Evolutionary conservation across 257 asterid genomes (phyloP).

Genomic region (Nicotiana paniculata): DNA sequence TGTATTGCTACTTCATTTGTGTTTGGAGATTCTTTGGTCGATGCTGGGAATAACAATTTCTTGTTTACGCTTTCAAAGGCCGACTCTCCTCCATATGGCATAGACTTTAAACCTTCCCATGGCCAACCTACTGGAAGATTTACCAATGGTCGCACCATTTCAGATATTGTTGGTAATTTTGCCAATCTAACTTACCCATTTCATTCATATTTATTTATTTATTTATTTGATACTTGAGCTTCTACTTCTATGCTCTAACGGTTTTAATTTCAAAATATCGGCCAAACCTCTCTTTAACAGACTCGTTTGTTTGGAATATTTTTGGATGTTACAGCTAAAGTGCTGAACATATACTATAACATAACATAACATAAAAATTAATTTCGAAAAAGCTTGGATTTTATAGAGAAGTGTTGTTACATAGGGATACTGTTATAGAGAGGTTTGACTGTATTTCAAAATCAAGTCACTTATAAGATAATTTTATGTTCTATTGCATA

Average conservation of each 20-base stretch:
- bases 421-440: too few species aligned
- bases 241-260: not conserved
- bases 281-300: too few species aligned
- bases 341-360: too few species aligned
- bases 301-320: too few species aligned
- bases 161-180: constrained; percentile 38
- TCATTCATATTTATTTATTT: not conserved
- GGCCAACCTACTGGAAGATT: constrained; percentile 54
- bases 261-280: not conserved
- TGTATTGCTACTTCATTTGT: constrained; percentile 31
- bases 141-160: constrained; percentile 53
- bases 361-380: too few species aligned
- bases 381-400: too few species aligned
- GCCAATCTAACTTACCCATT: not conserved
- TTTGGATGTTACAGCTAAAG: too few species aligned
- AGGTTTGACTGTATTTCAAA: not conserved
- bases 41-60: constrained; percentile 48
- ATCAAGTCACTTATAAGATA: not conserved
- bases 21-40: constrained; percentile 53
- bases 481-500: not conserved
- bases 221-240: not conserved
- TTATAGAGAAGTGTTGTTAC: too few species aligned
- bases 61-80: constrained; percentile 43
- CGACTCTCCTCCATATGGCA: constrained; percentile 50
- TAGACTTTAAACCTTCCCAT: constrained; percentile 40